Conservation (phyloP, 139 green algal genomes). For the Micromonas commoda region DNA sequence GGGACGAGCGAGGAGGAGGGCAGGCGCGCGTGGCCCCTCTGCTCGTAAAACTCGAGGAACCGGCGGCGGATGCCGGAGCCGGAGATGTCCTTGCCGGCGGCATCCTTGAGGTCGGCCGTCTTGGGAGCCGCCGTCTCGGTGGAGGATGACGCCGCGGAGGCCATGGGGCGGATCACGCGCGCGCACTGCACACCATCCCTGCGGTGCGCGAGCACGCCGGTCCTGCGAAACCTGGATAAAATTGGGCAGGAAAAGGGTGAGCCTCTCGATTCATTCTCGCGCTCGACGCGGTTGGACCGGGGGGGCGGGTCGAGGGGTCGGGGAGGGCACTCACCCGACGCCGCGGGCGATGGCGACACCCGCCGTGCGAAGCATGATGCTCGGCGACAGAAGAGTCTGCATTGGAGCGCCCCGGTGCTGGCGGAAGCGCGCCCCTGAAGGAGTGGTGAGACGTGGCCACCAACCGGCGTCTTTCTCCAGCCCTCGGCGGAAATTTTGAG, state of each 20-base stretch:
- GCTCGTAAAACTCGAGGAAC: constrained; percentile 84
- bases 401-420: too few relatives aligned
- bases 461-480: too few relatives aligned
- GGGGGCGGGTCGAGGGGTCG: not conserved
- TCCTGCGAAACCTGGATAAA: not conserved
- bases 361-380: not conserved
- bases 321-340: not conserved
- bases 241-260: not conserved
- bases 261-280: too few relatives aligned
- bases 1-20: constrained; percentile 75
- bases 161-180: not conserved
- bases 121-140: not conserved
- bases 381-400: not conserved
- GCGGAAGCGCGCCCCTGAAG: too few relatives aligned
- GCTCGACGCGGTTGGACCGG: not conserved
- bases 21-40: constrained; percentile 60
- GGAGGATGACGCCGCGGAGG: not conserved
- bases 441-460: too few relatives aligned
- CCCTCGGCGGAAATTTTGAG: too few relatives aligned
- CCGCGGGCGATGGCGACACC: not conserved
- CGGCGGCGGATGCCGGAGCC: constrained; percentile 66
- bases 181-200: not conserved
- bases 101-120: not conserved
- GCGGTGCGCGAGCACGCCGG: not conserved
- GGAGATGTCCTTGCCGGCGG: not conserved